phyloP scores from a whole-genome alignment of 192 early-diverging fungal genomes.

The Backusella mclennaniae region DNA sequence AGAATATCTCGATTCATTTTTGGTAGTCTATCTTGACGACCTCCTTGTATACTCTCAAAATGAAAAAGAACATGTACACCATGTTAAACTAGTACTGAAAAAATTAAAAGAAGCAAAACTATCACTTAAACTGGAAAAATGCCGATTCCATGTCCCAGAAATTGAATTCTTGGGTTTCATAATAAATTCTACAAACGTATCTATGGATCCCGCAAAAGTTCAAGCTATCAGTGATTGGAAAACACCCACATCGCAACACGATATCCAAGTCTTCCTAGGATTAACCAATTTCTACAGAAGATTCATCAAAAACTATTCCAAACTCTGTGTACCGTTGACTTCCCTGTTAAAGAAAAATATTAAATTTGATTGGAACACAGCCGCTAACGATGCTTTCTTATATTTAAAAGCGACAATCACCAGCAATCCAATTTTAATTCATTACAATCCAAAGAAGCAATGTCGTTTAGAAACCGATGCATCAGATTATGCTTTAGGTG shows the following conservation, averaged over 20 bases:
- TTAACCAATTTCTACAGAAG: slow-evolving; percentile 27
- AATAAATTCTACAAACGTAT: too few relatives aligned
- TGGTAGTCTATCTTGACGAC: slow-evolving; percentile 41
- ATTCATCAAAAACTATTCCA: slow-evolving; percentile 24
- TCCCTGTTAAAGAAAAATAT: slow-evolving; percentile 9
- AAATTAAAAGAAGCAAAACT: background rate
- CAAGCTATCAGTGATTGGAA: slow-evolving; percentile 22
- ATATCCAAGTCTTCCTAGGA: slow-evolving; percentile 26
- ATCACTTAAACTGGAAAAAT: slow-evolving; percentile 4
- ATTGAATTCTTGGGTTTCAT: slow-evolving; percentile 23
- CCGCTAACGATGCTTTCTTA: background rate
- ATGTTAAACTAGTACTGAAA: slow-evolving; percentile 10
- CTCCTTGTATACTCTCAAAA: slow-evolving; percentile 32
- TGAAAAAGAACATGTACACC: slow-evolving; percentile 28
- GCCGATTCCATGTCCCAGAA: slow-evolving; percentile 9
- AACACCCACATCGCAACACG: background rate
- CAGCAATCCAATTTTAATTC: background rate
- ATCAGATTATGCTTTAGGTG: slow-evolving; percentile 15
- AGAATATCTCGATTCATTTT: slow-evolving; percentile 33
- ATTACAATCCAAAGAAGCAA: slow-evolving; percentile 8
- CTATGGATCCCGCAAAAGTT: slow-evolving; percentile 24
- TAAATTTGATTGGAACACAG: background rate
- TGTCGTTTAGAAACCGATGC: too few relatives aligned
- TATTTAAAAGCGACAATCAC: background rate
- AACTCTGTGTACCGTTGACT: slow-evolving; percentile 17